Percentiles rank a stretch among this genome's conserved stretches.
Conservation (phyloP, 192 early-diverging fungal genomes). For the Coemansia aciculifera region DNA sequence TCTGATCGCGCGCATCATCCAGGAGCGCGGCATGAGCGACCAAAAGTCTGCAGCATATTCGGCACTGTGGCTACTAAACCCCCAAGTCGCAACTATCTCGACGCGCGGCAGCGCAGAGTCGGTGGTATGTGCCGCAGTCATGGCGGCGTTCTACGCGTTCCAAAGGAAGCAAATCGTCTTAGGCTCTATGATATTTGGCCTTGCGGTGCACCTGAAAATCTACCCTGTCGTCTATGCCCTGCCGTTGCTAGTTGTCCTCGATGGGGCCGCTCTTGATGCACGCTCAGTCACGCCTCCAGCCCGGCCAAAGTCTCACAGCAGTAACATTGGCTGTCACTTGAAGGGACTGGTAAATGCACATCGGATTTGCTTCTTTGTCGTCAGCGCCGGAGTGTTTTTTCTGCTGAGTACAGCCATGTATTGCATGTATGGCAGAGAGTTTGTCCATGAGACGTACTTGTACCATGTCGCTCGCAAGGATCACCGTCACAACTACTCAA, state of each 20-base stretch:
- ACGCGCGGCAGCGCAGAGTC: constrained; percentile 94
- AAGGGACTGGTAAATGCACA: constrained; percentile 55
- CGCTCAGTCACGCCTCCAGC: background rate
- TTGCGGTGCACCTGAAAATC: constrained; percentile 95
- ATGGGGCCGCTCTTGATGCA: constrained; percentile 13
- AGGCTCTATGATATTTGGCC: constrained; percentile 75
- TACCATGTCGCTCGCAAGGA: constrained; percentile 96
- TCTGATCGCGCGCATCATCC: constrained; percentile 56
- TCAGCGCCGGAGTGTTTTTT: constrained; percentile 67
- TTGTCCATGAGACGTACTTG: constrained; percentile 87
- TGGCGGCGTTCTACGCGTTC: constrained; percentile 74
- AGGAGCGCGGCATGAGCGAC: constrained; percentile 60
- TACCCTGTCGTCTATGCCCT: constrained; percentile 95
- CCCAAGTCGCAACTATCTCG: constrained; percentile 95
- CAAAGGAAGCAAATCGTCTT: constrained; percentile 53
- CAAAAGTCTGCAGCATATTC: constrained; percentile 56
- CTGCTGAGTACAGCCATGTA: constrained; percentile 70
- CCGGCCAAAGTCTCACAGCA: constrained; percentile 7
- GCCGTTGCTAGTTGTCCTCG: constrained; percentile 71
- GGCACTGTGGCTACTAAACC: constrained; percentile 88
- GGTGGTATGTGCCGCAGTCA: constrained; percentile 74
- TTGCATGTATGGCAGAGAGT: constrained; percentile 74
- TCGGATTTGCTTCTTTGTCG: constrained; percentile 62
- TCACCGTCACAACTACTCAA: constrained; percentile 98
- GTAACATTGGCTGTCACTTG: background rate